Conservation (phyloP, 768 basidiomycete species). For the Amanita pallidorosea region DNA sequence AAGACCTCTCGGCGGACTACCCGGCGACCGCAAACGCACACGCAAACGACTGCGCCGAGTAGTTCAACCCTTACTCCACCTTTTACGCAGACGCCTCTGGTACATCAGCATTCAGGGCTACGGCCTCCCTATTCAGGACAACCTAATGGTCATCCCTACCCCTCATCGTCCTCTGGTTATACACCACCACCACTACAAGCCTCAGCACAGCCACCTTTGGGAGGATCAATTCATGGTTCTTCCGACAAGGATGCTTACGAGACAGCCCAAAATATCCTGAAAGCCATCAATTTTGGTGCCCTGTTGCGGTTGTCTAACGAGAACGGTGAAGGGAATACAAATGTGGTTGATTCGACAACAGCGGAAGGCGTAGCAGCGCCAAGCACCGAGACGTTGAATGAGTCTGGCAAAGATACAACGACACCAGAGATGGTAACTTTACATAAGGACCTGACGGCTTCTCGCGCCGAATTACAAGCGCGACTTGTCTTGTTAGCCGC, state of each 20-base stretch:
- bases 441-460: conserved; percentile 12
- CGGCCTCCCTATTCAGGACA: conserved; percentile 25
- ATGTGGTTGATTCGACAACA: not conserved
- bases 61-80: conserved; percentile 31
- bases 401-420: not conserved
- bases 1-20: conserved; percentile 73
- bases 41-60: conserved; percentile 17
- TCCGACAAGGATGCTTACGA: conserved; percentile 50
- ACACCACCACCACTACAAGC: conserved; percentile 17
- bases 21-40: conserved; percentile 62
- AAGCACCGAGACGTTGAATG: not conserved
- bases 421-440: not conserved
- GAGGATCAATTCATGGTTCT: conserved; percentile 6
- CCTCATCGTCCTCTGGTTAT: conserved; percentile 10
- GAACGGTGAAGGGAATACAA: not conserved
- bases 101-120: conserved; percentile 21
- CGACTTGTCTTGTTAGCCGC: conserved; percentile 64
- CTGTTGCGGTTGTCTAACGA: conserved; percentile 33
- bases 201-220: conserved; percentile 8
- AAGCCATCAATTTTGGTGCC: conserved; percentile 63
- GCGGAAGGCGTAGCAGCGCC: not conserved
- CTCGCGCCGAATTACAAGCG: conserved; percentile 62
- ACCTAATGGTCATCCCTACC: conserved; percentile 30
- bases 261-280: conserved; percentile 67
- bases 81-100: conserved; percentile 48